These are phyloP conservation scores for Trichoderma sp. DNA, from an alignment of 2,329 filamentous ascomycete species.

Conservation along the genomic window DNA sequence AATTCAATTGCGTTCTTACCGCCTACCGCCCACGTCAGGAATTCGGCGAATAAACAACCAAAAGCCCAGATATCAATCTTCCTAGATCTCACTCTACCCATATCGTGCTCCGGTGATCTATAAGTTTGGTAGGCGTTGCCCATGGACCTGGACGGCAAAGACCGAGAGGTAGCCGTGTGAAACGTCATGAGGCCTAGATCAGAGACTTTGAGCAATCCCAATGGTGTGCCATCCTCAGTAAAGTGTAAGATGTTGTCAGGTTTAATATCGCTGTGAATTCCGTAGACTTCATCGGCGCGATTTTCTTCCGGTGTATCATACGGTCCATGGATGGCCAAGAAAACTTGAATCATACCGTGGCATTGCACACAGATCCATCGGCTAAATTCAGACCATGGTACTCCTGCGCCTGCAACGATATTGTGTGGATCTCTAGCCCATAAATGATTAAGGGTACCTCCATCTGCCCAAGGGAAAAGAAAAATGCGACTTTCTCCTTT, in stretches of 20 bases:
- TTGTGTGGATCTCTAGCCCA: not conserved
- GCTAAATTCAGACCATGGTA: not conserved
- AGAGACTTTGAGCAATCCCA: not conserved
- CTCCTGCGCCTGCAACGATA: not conserved
- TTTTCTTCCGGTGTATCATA: too few relatives aligned
- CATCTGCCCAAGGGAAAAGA: not conserved
- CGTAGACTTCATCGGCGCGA: not conserved
- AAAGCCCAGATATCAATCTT: constrained; percentile 6
- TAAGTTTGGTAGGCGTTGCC: not conserved
- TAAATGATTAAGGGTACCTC: not conserved
- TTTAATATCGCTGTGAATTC: not conserved
- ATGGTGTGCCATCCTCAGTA: not conserved
- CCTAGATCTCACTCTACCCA: not conserved
- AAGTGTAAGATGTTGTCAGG: not conserved
- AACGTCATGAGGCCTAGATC: not conserved
- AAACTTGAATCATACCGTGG: not conserved
- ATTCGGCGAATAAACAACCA: not conserved
- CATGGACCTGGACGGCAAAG: not conserved
- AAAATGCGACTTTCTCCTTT: not conserved
- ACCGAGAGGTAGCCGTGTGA: not conserved
- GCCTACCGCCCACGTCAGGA: not conserved
- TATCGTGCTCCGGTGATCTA: not conserved
- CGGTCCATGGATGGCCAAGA: not conserved
- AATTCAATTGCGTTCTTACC: not conserved
- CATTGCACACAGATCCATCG: not conserved